phyloP scores from a whole-genome alignment of 192 early-diverging fungal species.

The Blastocladiella britannica region DNA sequence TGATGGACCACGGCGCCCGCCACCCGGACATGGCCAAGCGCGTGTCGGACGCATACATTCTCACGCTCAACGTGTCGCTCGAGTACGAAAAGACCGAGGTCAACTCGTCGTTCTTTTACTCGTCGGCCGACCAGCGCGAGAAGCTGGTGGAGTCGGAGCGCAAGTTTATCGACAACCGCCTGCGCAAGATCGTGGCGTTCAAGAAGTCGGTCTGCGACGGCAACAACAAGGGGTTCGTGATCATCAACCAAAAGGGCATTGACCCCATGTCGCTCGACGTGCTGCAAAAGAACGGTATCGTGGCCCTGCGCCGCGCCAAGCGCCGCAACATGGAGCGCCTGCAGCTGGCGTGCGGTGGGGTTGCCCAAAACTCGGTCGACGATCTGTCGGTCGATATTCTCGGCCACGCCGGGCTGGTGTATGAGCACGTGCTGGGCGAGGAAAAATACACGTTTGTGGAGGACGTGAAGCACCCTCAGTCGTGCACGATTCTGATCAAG shows the following conservation, averaged over 20 bases:
- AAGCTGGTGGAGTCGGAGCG: conserved; percentile 96
- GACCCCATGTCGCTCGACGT: conserved; percentile 93
- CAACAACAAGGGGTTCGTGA: conserved; percentile 70
- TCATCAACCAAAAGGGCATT: conserved; percentile 99
- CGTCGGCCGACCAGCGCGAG: conserved; percentile 90
- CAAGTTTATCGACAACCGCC: conserved; percentile 78
- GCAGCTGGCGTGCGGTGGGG: conserved; percentile 82
- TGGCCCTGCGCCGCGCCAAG: conserved; percentile 90
- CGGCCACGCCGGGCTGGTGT: conserved; percentile 77
- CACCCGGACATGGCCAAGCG: conserved; percentile 99
- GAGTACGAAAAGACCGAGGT: conserved; percentile 88
- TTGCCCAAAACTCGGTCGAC: conserved; percentile 94
- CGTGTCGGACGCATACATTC: conserved; percentile 65
- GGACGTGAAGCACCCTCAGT: conserved; percentile 72
- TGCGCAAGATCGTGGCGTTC: conserved; percentile 87
- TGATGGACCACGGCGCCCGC: conserved; percentile 94
- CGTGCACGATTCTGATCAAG: conserved; percentile 85
- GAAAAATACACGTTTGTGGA: conserved; percentile 99
- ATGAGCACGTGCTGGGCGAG: conserved; percentile 93
- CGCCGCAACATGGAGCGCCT: conserved; percentile 98
- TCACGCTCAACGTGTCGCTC: conserved; percentile 90
- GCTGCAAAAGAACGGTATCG: conserved; percentile 82
- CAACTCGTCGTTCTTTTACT: conserved; percentile 99
- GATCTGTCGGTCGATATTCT: conserved; percentile 67
- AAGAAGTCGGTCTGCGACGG: conserved; percentile 85